Evolutionary conservation across 495 filamentous ascomycete genomes (phyloP).

Genomic region (Penicillium ochrochloron): DNA sequence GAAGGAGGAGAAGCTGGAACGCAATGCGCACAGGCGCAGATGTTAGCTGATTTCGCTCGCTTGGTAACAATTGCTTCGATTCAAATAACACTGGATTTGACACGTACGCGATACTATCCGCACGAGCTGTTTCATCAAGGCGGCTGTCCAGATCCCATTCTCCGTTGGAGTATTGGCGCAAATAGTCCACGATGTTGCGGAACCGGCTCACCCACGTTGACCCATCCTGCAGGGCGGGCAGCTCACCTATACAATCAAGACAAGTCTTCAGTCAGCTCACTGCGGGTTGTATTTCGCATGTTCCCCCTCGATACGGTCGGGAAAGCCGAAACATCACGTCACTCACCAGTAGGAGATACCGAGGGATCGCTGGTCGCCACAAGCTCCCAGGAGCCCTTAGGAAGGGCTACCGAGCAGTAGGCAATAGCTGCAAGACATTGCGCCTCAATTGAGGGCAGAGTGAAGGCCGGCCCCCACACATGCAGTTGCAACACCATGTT

Average conservation of each 20-base stretch:
- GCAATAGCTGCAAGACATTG: constrained; percentile 82
- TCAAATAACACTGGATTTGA: not conserved
- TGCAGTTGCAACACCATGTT: constrained; percentile 77
- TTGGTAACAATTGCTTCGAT: not conserved
- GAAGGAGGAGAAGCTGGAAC: constrained; percentile 60
- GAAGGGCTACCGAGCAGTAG: constrained; percentile 64
- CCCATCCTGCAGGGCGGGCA: constrained; percentile 73
- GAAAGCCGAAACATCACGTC: constrained; percentile 25
- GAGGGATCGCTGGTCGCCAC: constrained; percentile 76
- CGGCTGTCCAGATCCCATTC: constrained; percentile 60
- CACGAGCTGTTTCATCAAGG: constrained; percentile 49
- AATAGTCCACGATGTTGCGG: constrained; percentile 71
- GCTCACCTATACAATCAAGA: constrained; percentile 58
- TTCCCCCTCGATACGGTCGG: constrained; percentile 14
- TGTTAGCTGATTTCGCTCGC: not conserved
- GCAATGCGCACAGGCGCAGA: not conserved
- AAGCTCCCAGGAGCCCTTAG: constrained; percentile 69
- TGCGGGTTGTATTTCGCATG: not conserved
- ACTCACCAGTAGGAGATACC: constrained; percentile 76
- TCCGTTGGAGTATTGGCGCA: constrained; percentile 57
- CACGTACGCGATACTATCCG: constrained; percentile 60
- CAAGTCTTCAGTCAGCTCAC: constrained; percentile 13
- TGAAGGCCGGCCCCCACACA: constrained; percentile 89
- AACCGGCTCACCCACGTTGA: constrained; percentile 71
- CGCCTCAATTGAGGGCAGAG: constrained; percentile 85